Evolutionary conservation across 1,139 yeast genomes (phyloP).

Genomic region (Yamadazyma sp.): DNA sequence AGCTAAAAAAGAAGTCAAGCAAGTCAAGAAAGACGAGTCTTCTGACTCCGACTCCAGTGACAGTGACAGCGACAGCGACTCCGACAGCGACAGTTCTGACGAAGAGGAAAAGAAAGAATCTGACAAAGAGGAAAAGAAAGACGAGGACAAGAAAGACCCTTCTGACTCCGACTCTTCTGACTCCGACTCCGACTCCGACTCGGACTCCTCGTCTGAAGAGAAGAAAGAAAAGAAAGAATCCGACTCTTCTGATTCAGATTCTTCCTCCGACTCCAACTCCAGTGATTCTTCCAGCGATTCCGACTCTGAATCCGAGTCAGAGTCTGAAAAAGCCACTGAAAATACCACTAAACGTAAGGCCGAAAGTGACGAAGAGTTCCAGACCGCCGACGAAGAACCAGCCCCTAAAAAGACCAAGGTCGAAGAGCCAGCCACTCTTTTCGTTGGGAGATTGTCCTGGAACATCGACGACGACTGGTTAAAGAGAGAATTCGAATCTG

Average conservation of each 20-base stretch:
- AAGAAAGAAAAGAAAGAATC: no score
- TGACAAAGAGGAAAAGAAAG: no score
- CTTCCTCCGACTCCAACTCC: conserved; percentile 25
- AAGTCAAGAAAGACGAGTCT: conserved; percentile 17
- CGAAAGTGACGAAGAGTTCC: conserved; percentile 26
- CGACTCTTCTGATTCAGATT: no score
- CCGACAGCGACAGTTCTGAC: conserved; percentile 13
- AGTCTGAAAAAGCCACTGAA: no score
- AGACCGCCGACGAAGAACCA: conserved; percentile 33
- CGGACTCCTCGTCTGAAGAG: no score
- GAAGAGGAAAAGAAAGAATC: no score
- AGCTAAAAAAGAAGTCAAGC: conserved; percentile 11
- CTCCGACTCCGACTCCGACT: no score
- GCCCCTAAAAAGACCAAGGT: conserved; percentile 35
- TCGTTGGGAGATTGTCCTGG: conserved; percentile 98
- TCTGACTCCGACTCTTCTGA: no score
- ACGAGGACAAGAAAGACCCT: no score
- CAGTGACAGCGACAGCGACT: conserved; percentile 13
- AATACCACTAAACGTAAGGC: conserved; percentile 38
- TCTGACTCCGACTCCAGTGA: conserved; percentile 11
- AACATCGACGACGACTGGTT: conserved; percentile 95
- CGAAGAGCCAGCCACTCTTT: conserved; percentile 78
- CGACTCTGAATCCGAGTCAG: conserved; percentile 26
- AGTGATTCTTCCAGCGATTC: conserved; percentile 29
- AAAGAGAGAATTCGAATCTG: conserved; percentile 75